A percentile compares a stretch with the other conserved stretches of the same genome.
Conservation (phyloP, 441 rosid genomes). For the Corymbia calophylla region DNA sequence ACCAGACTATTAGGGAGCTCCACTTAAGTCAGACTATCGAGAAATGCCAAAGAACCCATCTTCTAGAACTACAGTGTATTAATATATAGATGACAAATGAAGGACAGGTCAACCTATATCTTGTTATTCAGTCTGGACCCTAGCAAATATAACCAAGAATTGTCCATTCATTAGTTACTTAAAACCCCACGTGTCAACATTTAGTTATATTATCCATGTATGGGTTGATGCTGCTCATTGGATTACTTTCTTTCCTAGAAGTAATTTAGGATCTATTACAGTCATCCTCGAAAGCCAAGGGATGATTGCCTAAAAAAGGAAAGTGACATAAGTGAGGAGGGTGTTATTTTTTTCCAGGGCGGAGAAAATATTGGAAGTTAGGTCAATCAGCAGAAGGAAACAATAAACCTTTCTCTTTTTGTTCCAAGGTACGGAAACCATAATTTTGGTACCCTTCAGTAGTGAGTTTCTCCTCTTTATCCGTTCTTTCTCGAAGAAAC, state of each 20-base stretch:
- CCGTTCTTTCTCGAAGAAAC: neutral
- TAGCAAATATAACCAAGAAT: neutral
- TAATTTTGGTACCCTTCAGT: neutral
- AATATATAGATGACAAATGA: neutral
- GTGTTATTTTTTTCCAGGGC: rapidly evolving
- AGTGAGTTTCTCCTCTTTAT: neutral
- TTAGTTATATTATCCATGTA: neutral
- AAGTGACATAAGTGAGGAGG: neutral
- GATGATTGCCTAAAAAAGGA: neutral
- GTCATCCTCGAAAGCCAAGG: neutral
- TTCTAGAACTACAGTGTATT: neutral
- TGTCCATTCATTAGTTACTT: neutral
- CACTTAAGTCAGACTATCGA: neutral
- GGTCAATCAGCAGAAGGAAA: neutral
- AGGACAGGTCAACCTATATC: neutral
- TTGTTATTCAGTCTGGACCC: neutral
- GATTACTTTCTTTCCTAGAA: neutral
- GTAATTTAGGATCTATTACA: neutral
- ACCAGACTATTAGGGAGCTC: neutral
- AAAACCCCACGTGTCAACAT: neutral
- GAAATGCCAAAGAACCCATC: neutral
- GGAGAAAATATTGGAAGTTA: neutral
- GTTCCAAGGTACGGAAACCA: neutral
- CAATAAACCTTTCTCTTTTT: neutral
- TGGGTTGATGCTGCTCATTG: neutral